Evolutionary conservation across 345 rosid genomes (phyloP).

Genomic region (Limnanthes douglasii): DNA sequence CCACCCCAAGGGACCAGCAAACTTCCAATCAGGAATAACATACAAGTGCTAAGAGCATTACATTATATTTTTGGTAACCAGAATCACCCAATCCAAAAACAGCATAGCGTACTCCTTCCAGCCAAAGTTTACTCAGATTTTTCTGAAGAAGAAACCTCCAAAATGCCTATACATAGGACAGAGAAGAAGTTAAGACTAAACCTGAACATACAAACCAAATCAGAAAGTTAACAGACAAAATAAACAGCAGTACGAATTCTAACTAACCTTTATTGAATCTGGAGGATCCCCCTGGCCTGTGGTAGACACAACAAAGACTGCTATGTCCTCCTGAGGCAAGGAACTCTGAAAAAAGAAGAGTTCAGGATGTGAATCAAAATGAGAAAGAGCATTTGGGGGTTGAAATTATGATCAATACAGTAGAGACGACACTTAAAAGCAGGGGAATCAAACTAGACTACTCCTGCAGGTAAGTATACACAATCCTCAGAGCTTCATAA

Average conservation of each 20-base stretch:
- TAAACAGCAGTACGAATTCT: neutral
- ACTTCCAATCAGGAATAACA: neutral
- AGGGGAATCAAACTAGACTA: no score
- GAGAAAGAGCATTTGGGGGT: no score
- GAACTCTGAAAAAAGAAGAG: slow-evolving; percentile 36
- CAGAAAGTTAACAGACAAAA: neutral
- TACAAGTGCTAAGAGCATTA: slow-evolving; percentile 12
- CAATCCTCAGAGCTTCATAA: no score
- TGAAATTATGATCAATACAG: no score
- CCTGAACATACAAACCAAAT: neutral
- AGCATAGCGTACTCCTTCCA: slow-evolving; percentile 48
- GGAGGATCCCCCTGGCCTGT: slow-evolving; percentile 98
- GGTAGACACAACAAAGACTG: slow-evolving; percentile 79
- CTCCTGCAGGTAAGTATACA: no score
- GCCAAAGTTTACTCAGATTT: slow-evolving; percentile 44
- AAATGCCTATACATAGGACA: slow-evolving; percentile 29
- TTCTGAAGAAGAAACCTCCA: slow-evolving; percentile 82
- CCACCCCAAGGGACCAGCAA: neutral
- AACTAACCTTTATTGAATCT: slow-evolving; percentile 61
- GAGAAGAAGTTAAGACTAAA: slow-evolving; percentile 7
- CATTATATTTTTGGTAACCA: slow-evolving; percentile 83
- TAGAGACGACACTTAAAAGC: no score
- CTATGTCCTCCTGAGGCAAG: slow-evolving; percentile 34
- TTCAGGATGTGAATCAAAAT: no score
- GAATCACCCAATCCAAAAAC: slow-evolving; percentile 95